These are phyloP conservation scores for Allantophomopsis lycopodina DNA, from an alignment of 2,329 filamentous ascomycete genomes.

Conservation along the genomic window DNA sequence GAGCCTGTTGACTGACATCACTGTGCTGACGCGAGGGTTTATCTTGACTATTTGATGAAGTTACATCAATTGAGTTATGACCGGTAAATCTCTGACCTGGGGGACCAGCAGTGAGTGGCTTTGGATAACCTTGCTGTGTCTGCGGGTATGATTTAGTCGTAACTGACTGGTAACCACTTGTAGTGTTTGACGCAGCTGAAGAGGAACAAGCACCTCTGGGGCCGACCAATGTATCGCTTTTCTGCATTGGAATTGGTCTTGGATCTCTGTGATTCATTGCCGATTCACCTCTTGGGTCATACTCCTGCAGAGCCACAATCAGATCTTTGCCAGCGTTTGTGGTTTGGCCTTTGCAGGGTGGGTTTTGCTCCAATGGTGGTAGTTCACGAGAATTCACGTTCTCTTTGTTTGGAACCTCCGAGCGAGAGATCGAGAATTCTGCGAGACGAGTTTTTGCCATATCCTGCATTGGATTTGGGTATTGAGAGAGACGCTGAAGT, in stretches of 20 bases:
- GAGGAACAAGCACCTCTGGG: neutral
- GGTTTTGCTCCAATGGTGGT: too few relatives aligned
- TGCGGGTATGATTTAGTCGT: neutral
- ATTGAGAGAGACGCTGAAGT: constrained; percentile 15
- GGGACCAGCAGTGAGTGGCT: constrained; percentile 20
- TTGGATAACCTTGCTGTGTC: constrained; percentile 12
- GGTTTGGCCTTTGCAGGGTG: too few relatives aligned
- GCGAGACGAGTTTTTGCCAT: constrained; percentile 11
- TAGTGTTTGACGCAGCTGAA: constrained; percentile 2
- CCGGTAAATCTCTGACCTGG: constrained; percentile 13
- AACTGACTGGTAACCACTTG: neutral
- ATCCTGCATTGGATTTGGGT: constrained; percentile 14
- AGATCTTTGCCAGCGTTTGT: neutral
- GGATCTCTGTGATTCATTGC: constrained; percentile 8
- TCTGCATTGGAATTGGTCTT: constrained; percentile 8
- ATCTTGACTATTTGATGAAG: constrained; percentile 1
- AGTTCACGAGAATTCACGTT: neutral
- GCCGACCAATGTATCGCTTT: neutral
- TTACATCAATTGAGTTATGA: too few relatives aligned
- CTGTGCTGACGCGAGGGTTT: neutral
- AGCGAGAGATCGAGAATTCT: constrained; percentile 10
- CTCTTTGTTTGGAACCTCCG: neutral
- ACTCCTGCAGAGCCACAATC: neutral
- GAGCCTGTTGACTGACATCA: neutral
- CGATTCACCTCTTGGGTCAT: neutral